Conservation (phyloP, 2,329 filamentous ascomycete genomes). For the Exophiala aquamarina region DNA sequence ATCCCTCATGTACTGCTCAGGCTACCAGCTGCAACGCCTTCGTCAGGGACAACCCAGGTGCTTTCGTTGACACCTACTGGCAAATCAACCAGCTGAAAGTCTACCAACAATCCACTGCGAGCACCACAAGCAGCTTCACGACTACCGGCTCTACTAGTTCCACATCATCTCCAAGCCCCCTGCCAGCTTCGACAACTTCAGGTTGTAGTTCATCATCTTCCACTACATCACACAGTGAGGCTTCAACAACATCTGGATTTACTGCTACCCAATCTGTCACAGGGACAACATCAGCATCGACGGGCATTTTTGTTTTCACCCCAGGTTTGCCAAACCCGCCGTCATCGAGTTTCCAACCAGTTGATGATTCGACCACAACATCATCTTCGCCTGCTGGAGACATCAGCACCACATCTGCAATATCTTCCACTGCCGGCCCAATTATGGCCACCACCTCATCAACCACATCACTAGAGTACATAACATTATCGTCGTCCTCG, state of each 20-base stretch:
- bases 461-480: too few species aligned
- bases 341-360: neutral
- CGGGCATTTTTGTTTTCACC: neutral
- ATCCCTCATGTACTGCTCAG: conserved; percentile 54
- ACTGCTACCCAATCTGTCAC: neutral
- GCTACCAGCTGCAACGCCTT: conserved; percentile 67
- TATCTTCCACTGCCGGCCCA: too few species aligned
- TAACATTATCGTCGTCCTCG: too few species aligned
- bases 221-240: neutral
- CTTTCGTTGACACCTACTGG: conserved; percentile 72
- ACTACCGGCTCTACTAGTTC: neutral
- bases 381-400: neutral
- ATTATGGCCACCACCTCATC: neutral
- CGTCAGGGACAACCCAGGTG: conserved; percentile 64
- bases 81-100: conserved; percentile 68
- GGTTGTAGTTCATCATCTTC: neutral
- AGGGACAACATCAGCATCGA: neutral
- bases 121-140: neutral
- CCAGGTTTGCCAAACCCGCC: neutral
- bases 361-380: neutral
- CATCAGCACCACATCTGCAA: too few species aligned
- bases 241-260: neutral
- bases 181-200: neutral
- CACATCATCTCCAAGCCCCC: neutral
- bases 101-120: conserved; percentile 41